phyloP scores from a whole-genome alignment of 805 yeast species.

The Candida fluviatilis region DNA sequence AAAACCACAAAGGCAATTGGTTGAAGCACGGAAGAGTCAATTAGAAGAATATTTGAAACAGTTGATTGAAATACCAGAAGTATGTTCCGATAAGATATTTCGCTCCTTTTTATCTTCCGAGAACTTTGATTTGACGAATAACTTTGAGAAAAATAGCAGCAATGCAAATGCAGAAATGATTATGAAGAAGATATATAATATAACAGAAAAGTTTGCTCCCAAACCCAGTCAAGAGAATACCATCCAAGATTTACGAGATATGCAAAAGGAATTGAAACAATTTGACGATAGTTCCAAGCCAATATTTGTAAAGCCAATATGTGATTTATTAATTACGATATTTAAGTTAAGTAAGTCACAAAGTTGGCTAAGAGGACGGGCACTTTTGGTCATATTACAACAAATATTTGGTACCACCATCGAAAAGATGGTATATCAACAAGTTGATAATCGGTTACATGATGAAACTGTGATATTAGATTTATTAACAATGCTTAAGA shows the following conservation, averaged over 20 bases:
- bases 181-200: slow-evolving; percentile 30
- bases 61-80: slow-evolving; percentile 57
- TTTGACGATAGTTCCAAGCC: slow-evolving; percentile 39
- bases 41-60: slow-evolving; percentile 60
- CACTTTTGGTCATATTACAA: slow-evolving; percentile 74
- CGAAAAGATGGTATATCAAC: slow-evolving; percentile 58
- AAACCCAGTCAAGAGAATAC: slow-evolving; percentile 10
- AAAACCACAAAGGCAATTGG: slow-evolving; percentile 61
- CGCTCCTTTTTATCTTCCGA: slow-evolving; percentile 77
- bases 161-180: slow-evolving; percentile 23
- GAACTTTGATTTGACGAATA: slow-evolving; percentile 39
- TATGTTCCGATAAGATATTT: slow-evolving; percentile 70
- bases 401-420: slow-evolving; percentile 85
- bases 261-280: slow-evolving; percentile 52
- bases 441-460: slow-evolving; percentile 29
- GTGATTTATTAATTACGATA: slow-evolving; percentile 66
- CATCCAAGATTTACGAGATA: slow-evolving; percentile 36
- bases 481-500: slow-evolving; percentile 17
- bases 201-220: slow-evolving; percentile 14
- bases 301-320: slow-evolving; percentile 75
- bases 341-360: slow-evolving; percentile 63
- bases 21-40: slow-evolving; percentile 58
- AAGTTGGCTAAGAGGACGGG: slow-evolving; percentile 82
- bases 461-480: slow-evolving; percentile 46
- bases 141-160: slow-evolving; percentile 20